phyloP scores from a whole-genome alignment of 108 stramenopile species.

The Nannochloropsis gaditana region DNA sequence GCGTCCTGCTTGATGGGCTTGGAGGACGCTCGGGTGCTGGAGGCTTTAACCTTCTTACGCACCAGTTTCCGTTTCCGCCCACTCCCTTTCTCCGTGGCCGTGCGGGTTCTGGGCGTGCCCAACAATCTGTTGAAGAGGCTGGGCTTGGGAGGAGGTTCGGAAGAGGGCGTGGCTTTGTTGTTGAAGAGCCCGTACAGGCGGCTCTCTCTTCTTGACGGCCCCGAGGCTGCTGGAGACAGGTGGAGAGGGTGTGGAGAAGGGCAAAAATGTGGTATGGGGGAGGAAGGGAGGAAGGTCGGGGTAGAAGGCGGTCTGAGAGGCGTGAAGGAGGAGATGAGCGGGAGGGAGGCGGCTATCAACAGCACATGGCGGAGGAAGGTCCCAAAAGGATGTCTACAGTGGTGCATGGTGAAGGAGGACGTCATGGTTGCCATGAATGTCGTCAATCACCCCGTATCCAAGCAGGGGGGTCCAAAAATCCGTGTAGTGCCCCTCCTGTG shows the following conservation, averaged over 20 bases:
- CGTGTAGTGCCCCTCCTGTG: too few relatives aligned
- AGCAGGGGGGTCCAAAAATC: too few relatives aligned
- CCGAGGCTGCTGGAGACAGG: neutral
- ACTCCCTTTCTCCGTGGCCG: neutral
- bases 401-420: too few relatives aligned
- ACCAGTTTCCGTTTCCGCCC: neutral
- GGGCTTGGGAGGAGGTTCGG: neutral
- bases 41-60: neutral
- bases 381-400: too few relatives aligned
- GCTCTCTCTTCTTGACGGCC: neutral
- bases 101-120: neutral
- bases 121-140: conserved; percentile 2
- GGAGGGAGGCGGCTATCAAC: neutral
- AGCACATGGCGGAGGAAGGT: neutral
- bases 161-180: neutral
- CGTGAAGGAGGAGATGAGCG: neutral
- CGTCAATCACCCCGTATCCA: too few relatives aligned
- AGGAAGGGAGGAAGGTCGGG: neutral
- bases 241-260: neutral
- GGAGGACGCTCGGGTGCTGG: neutral
- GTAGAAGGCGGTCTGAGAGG: neutral
- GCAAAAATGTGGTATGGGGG: neutral
- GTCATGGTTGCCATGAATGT: too few relatives aligned
- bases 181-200: neutral
- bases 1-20: neutral